Conservation (phyloP, 768 basidiomycete genomes). For the Kwoniella botswanensis region DNA sequence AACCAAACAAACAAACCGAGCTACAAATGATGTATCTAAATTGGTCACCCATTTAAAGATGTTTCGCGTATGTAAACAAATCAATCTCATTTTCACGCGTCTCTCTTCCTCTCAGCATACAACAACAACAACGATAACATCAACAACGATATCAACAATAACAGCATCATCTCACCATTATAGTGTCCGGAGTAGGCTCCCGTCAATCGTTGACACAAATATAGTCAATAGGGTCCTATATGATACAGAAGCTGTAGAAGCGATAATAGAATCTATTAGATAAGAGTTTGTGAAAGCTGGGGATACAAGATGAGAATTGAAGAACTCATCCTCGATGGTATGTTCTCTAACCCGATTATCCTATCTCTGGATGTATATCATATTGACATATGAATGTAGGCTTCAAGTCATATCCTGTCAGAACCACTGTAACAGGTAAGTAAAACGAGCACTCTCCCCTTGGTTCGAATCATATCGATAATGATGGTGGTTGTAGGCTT, state of each 20-base stretch:
- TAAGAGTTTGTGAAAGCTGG: neutral
- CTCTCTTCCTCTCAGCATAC: neutral
- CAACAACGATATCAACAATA: neutral
- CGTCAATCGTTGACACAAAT: too few relatives aligned
- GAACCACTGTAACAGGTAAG: constrained; percentile 78
- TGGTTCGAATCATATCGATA: neutral
- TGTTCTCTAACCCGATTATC: constrained; percentile 8
- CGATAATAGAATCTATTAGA: too few relatives aligned
- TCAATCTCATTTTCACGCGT: constrained; percentile 8
- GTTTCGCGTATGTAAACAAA: constrained; percentile 16
- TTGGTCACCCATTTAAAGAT: neutral
- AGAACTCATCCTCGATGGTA: constrained; percentile 91
- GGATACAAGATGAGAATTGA: constrained; percentile 76
- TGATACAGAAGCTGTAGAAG: too few relatives aligned
- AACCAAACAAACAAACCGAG: constrained; percentile 10
- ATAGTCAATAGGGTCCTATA: too few relatives aligned
- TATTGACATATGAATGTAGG: constrained; percentile 61
- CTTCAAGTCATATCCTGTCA: constrained; percentile 96
- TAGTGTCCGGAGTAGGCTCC: too few relatives aligned
- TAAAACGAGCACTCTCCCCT: neutral
- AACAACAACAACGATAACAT: neutral
- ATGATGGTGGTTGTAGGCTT: constrained; percentile 65
- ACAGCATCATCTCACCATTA: neutral
- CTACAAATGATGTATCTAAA: neutral
- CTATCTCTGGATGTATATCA: too few relatives aligned